phyloP scores from a whole-genome alignment of 192 early-diverging fungal species.

The Spizellomyces punctatus region DNA sequence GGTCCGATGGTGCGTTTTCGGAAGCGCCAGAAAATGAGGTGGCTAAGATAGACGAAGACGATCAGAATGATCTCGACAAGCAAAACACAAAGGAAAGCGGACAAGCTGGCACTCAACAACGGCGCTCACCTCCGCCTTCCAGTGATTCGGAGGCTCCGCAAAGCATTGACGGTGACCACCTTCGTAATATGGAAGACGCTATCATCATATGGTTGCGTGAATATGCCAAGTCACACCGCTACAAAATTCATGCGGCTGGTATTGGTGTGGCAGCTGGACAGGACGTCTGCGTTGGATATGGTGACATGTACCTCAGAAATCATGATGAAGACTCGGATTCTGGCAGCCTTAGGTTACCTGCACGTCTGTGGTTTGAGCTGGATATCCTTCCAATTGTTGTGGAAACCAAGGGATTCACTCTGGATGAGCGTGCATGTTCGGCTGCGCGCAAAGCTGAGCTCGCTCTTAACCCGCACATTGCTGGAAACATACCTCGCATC shows the following conservation, averaged over 20 bases:
- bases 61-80: neutral
- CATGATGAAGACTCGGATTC: neutral
- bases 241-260: conserved; percentile 70
- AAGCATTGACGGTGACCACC: neutral
- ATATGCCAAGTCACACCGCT: conserved; percentile 62
- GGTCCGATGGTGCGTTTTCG: neutral
- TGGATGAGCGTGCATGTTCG: conserved; percentile 68
- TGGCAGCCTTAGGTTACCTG: conserved; percentile 12
- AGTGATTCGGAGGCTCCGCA: too few relatives aligned
- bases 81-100: neutral
- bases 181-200: conserved; percentile 45
- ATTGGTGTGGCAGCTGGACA: conserved; percentile 53
- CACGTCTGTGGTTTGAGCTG: conserved; percentile 59
- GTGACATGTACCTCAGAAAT: conserved; percentile 9
- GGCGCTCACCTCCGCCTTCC: too few relatives aligned
- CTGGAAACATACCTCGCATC: conserved; percentile 76
- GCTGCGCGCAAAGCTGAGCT: conserved; percentile 74
- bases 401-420: conserved; percentile 56
- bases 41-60: neutral
- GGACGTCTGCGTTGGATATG: conserved; percentile 27
- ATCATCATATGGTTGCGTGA: conserved; percentile 56
- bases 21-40: neutral
- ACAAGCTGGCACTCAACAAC: too few relatives aligned
- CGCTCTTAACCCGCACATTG: conserved; percentile 71
- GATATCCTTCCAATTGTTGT: conserved; percentile 76